Evolutionary conservation across 169 alveolate species (phyloP), one percentile per base, ranked within the genome.

Genomic region (Cryptosporidium andersoni): DNA sequence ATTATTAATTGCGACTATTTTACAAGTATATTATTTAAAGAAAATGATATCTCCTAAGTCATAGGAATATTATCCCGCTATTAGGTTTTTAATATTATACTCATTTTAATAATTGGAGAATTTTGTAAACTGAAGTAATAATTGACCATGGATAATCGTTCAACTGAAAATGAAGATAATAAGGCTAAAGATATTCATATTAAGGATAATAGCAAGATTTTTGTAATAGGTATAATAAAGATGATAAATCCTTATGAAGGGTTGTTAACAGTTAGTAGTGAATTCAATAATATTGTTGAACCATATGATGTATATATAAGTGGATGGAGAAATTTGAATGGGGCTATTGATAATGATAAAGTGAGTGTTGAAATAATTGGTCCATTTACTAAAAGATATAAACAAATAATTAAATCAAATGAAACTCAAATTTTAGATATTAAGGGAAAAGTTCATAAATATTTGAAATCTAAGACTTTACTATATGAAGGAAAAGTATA

Each of bases 11-110:
- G 68, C 62, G 7, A 58, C 85, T n/a, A 45, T 55, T 9, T 16
- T 16, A 9, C 85, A 74, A 45, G 25, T 74, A 3, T 11, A 12
- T 25, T 74, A 74, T 4, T 43, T 74, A 5, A 74, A 74, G 25
- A 58, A 40, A 8, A 40, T 74, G 4, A n/a, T 74, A 40, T 58
- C 16, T 47, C 51, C 64, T 3, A 66, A 66, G 37, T 45, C 25
- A 12, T 49, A 49, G 1, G 12, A 49, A 25, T 25, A 25, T 25
- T 25, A 25, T 0, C 25, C 25, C 25, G 25, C 25, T 25, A 25
- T 25, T 25, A 25, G 25, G 25, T 49, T 49, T 9, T 49, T 49
- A 9, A 49, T 49, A 48, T 48, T 48, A 49, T 49, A 9, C 1
- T 9, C 55, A 9, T 49, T 8, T 49, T 49, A 9, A 49, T 25